Evolutionary conservation across 257 asterid species (phyloP).

Genomic region (Fraxinus pennsylvanica): DNA sequence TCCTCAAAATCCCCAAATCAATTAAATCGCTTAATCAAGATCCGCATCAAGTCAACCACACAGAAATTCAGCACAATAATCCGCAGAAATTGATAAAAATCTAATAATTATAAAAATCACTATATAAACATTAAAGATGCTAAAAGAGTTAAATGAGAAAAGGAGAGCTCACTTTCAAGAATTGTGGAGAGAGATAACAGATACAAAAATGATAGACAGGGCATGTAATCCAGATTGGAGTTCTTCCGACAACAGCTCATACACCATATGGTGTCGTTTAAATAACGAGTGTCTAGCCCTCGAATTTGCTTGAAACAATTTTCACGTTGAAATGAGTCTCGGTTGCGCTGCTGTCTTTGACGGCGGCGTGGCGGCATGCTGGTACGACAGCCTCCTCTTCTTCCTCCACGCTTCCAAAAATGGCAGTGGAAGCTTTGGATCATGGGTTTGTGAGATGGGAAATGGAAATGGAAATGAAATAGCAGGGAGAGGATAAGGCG

Average conservation of each 20-base stretch:
- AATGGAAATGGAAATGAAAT: too few relatives aligned
- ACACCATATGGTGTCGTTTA: conserved; percentile 88
- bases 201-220: conserved; percentile 59
- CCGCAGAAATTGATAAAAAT: neutral
- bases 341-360: conserved; percentile 52
- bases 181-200: conserved; percentile 18
- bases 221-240: conserved; percentile 88
- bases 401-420: conserved; percentile 70
- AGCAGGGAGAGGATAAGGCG: too few relatives aligned
- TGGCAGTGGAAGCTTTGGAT: too few relatives aligned
- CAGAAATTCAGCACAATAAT: conserved; percentile 11
- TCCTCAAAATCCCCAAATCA: conserved; percentile 26
- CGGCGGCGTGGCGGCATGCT: conserved; percentile 92
- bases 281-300: conserved; percentile 74
- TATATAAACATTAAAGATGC: neutral
- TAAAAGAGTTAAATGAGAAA: conserved; percentile 8
- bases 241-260: conserved; percentile 79
- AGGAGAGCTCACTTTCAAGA: conserved; percentile 16
- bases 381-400: conserved; percentile 51
- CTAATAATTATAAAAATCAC: neutral
- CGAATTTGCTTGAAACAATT: conserved; percentile 64
- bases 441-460: too few relatives aligned
- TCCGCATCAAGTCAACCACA: conserved; percentile 13
- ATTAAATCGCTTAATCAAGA: conserved; percentile 17
- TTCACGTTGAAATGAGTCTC: conserved; percentile 86